phyloP scores from a whole-genome alignment of 2,329 filamentous ascomycete species.

The Verticillium isaacii region DNA sequence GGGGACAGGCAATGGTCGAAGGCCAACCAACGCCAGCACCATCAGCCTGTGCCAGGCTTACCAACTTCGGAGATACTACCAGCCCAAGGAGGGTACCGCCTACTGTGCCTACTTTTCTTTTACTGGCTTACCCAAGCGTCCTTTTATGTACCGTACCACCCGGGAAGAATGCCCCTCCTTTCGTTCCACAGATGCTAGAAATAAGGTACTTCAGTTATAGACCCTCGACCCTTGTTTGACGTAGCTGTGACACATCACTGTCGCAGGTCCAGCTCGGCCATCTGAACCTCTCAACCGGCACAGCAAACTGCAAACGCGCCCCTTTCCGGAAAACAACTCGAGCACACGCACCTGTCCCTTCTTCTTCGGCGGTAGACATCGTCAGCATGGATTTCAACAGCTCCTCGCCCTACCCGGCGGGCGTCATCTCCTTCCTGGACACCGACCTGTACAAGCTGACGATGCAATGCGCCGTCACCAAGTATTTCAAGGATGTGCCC shows the following conservation, averaged over 20 bases:
- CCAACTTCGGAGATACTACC: too few species aligned
- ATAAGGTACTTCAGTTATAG: not conserved
- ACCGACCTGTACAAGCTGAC: constrained; percentile 93
- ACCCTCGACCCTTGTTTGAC: not conserved
- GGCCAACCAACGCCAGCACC: too few species aligned
- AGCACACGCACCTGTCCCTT: not conserved
- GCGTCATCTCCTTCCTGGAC: constrained; percentile 77
- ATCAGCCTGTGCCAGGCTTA: too few species aligned
- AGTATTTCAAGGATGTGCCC: constrained; percentile 77
- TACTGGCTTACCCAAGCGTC: too few species aligned
- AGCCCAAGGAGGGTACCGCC: too few species aligned
- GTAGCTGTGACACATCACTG: constrained; percentile 1
- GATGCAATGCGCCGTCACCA: constrained; percentile 95
- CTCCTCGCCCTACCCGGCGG: constrained; percentile 65
- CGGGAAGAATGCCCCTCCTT: not conserved
- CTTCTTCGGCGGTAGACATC: not conserved
- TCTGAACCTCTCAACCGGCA: not conserved
- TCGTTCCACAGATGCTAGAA: not conserved
- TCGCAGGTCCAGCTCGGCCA: not conserved
- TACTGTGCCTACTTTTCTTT: too few species aligned
- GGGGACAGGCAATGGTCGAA: too few species aligned
- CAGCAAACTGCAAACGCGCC: not conserved
- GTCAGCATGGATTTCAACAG: constrained; percentile 56
- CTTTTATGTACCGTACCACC: not conserved
- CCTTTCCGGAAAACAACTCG: not conserved